Evolutionary conservation across 2,329 filamentous ascomycete species (phyloP).

Genomic region (Penicillium sp.): DNA sequence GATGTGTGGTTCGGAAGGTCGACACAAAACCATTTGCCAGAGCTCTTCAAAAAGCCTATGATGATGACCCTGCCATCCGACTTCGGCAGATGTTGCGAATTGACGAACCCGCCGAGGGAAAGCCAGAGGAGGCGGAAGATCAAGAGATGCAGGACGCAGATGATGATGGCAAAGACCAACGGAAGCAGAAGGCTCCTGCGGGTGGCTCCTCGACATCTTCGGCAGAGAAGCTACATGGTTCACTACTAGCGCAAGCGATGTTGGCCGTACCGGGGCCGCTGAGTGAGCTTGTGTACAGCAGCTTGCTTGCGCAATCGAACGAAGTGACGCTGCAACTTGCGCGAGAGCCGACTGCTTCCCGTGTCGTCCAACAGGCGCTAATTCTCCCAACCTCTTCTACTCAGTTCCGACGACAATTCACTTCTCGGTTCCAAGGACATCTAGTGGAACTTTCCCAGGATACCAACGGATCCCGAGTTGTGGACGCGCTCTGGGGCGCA

Average conservation of each 20-base stretch:
- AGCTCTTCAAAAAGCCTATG: slow-evolving; percentile 54
- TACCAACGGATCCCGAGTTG: slow-evolving; percentile 59
- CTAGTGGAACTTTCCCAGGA: slow-evolving; percentile 57
- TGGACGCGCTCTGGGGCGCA: slow-evolving; percentile 60
- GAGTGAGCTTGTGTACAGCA: slow-evolving; percentile 64
- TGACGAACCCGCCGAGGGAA: slow-evolving; percentile 20
- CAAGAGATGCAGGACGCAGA: slow-evolving; percentile 45
- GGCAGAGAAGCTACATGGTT: slow-evolving; percentile 65
- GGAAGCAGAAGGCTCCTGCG: slow-evolving; percentile 9
- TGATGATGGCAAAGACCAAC: slow-evolving; percentile 39
- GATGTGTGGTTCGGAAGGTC: slow-evolving; percentile 63
- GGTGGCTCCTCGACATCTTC: slow-evolving; percentile 29
- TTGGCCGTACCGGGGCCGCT: slow-evolving; percentile 66
- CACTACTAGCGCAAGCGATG: slow-evolving; percentile 73
- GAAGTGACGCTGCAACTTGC: slow-evolving; percentile 60
- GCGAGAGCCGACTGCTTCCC: slow-evolving; percentile 54
- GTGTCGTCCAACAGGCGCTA: slow-evolving; percentile 60
- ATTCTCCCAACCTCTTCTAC: slow-evolving; percentile 48
- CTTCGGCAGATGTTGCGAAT: slow-evolving; percentile 57
- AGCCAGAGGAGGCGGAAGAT: slow-evolving; percentile 30
- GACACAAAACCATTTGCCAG: slow-evolving; percentile 52
- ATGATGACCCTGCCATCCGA: slow-evolving; percentile 46
- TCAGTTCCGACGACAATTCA: slow-evolving; percentile 58
- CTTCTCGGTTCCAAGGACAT: slow-evolving; percentile 57
- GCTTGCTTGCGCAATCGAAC: slow-evolving; percentile 56